phyloP scores from a whole-genome alignment of 768 basidiomycete species.

The Collybiopsis confluens region DNA sequence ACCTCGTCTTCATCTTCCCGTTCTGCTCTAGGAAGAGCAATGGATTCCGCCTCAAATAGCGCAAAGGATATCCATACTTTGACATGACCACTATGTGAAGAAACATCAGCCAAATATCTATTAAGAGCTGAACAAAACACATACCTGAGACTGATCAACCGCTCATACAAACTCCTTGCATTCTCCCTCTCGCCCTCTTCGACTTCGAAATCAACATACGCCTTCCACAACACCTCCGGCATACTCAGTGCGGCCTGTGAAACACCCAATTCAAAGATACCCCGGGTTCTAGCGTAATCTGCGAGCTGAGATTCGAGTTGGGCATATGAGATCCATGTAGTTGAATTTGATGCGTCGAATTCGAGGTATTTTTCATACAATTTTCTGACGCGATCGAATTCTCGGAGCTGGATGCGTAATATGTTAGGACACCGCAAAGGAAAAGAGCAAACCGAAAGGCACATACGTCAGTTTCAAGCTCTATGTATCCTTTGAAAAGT shows the following conservation, averaged over 20 bases:
- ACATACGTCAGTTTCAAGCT: slow-evolving; percentile 83
- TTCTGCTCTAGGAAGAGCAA: slow-evolving; percentile 57
- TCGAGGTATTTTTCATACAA: slow-evolving; percentile 95
- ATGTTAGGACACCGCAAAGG: too few species aligned
- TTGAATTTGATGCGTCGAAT: slow-evolving; percentile 87
- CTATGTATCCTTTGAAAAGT: slow-evolving; percentile 94
- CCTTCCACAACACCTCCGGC: slow-evolving; percentile 94
- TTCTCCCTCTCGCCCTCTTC: slow-evolving; percentile 89
- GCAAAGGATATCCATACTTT: slow-evolving; percentile 98
- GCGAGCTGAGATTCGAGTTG: slow-evolving; percentile 85
- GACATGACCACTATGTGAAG: slow-evolving; percentile 79
- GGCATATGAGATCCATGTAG: slow-evolving; percentile 95
- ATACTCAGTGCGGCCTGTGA: slow-evolving; percentile 83
- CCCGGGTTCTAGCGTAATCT: slow-evolving; percentile 85
- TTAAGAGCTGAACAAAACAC: too few species aligned
- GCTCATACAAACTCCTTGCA: slow-evolving; percentile 83
- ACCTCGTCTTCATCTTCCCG: slow-evolving; percentile 57
- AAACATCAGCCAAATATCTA: too few species aligned
- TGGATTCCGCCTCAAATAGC: slow-evolving; percentile 80
- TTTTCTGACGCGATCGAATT: slow-evolving; percentile 90
- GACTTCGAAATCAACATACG: slow-evolving; percentile 95
- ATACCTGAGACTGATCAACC: slow-evolving; percentile 45
- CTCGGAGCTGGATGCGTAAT: slow-evolving; percentile 69
- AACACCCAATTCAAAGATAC: slow-evolving; percentile 90
- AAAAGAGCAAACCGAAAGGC: too few species aligned